These are phyloP conservation scores for Aspergillus brunneoviolaceus DNA, from an alignment of 2,329 filamentous ascomycete genomes.

Conservation along the genomic window DNA sequence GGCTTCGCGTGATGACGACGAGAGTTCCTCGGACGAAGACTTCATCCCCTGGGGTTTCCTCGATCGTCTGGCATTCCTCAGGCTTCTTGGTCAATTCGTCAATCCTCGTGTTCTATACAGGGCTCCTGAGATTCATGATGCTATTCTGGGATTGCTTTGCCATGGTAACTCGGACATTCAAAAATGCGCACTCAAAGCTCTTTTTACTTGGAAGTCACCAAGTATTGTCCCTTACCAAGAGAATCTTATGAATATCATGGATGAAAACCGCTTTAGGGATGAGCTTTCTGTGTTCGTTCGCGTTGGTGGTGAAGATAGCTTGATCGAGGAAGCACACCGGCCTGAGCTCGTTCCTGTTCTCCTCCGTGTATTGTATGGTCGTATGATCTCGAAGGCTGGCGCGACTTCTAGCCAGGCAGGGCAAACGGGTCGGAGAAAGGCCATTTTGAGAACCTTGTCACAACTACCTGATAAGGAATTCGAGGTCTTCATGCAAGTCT, in stretches of 20 bases:
- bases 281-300: conserved; percentile 88
- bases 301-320: conserved; percentile 61
- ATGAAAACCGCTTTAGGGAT: conserved; percentile 88
- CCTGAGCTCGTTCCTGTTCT: conserved; percentile 77
- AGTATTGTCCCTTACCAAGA: conserved; percentile 77
- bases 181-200: conserved; percentile 75
- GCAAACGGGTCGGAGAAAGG: conserved; percentile 73
- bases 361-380: conserved; percentile 82
- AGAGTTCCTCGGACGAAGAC: conserved; percentile 26
- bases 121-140: conserved; percentile 70
- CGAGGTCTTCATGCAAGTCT: conserved; percentile 77
- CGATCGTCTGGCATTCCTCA: conserved; percentile 81
- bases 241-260: conserved; percentile 79
- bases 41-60: conserved; percentile 46
- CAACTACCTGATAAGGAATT: conserved; percentile 73
- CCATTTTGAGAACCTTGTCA: conserved; percentile 73
- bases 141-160: conserved; percentile 71
- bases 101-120: conserved; percentile 85
- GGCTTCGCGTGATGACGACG: conserved; percentile 58
- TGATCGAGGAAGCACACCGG: conserved; percentile 73
- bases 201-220: conserved; percentile 85
- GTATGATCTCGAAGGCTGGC: conserved; percentile 79
- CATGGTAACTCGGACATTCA: conserved; percentile 93
- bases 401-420: conserved; percentile 74
- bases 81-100: conserved; percentile 77